Evolutionary conservation across 1,284 basidiomycete species (phyloP).

Genomic region (Pholiota adiposa): DNA sequence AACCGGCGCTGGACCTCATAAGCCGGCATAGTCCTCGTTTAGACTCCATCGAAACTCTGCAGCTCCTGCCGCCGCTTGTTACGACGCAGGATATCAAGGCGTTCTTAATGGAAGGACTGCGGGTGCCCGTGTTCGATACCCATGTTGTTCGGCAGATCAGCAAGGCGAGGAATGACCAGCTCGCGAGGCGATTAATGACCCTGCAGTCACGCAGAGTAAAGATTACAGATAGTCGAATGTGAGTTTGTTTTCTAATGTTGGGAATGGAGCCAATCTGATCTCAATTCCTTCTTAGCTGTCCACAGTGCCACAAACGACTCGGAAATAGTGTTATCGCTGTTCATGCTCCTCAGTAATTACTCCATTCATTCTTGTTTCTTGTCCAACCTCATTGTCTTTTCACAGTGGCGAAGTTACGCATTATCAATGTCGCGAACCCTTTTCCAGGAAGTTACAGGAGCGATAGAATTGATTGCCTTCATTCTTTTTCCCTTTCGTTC

Average conservation of each 20-base stretch:
- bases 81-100: conserved; percentile 77
- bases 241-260: conserved; percentile 2
- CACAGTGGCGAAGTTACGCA: conserved; percentile 90
- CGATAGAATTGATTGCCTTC: conserved; percentile 21
- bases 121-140: conserved; percentile 69
- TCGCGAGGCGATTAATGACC: conserved; percentile 72
- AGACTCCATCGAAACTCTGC: conserved; percentile 80
- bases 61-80: conserved; percentile 88
- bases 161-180: conserved; percentile 74
- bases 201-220: conserved; percentile 86
- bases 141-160: conserved; percentile 70
- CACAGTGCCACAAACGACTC: conserved; percentile 93
- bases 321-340: conserved; percentile 96
- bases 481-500: not conserved
- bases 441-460: conserved; percentile 62
- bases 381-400: conserved; percentile 11
- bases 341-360: conserved; percentile 76
- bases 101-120: conserved; percentile 80
- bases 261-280: not conserved
- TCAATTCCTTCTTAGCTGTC: conserved; percentile 73
- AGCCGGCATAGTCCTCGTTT: conserved; percentile 82
- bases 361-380: conserved; percentile 2
- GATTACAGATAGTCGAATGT: conserved; percentile 92
- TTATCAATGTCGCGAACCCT: conserved; percentile 89
- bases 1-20: conserved; percentile 85